Evolutionary conservation across 2,329 filamentous ascomycete species (phyloP).

Genomic region (Coniella lustricola): DNA sequence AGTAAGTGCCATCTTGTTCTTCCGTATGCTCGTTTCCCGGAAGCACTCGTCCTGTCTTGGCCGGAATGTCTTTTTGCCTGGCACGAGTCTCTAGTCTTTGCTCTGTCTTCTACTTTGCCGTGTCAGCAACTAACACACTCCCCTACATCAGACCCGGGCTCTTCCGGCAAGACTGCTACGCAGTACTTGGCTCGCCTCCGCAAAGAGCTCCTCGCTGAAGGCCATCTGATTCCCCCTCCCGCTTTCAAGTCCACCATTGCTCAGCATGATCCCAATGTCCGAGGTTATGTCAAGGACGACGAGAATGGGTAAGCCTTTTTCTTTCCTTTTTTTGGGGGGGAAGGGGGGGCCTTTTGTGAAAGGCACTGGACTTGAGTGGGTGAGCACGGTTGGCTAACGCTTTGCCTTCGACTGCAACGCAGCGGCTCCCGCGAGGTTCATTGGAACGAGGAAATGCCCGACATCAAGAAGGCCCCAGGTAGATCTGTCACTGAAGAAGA

Average conservation of each 20-base stretch:
- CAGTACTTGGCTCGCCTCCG: conserved; percentile 33
- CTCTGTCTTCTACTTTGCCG: too few relatives aligned
- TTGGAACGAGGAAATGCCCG: conserved; percentile 27
- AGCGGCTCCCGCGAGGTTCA: conserved; percentile 22
- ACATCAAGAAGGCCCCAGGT: conserved; percentile 25
- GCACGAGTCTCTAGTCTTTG: too few relatives aligned
- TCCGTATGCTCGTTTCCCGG: not conserved
- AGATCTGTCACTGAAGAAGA: too few relatives aligned
- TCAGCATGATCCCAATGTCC: conserved; percentile 21
- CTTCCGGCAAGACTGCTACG: conserved; percentile 30
- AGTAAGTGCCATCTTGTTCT: not conserved
- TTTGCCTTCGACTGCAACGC: too few relatives aligned
- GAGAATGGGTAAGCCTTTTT: conserved; percentile 14
- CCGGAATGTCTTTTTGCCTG: too few relatives aligned
- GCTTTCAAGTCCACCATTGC: conserved; percentile 22
- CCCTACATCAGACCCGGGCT: conserved; percentile 26
- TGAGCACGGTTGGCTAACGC: too few relatives aligned
- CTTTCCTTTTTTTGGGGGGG: not conserved
- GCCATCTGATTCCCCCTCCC: conserved; percentile 35
- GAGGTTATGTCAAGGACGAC: conserved; percentile 27
- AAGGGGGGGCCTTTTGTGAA: too few relatives aligned
- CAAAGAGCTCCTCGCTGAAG: conserved; percentile 28
- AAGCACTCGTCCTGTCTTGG: too few relatives aligned
- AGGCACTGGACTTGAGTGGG: too few relatives aligned
- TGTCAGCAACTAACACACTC: not conserved